Evolutionary conservation across 1,139 yeast genomes (phyloP).

Genomic region (Saccharomyces uvarum): DNA sequence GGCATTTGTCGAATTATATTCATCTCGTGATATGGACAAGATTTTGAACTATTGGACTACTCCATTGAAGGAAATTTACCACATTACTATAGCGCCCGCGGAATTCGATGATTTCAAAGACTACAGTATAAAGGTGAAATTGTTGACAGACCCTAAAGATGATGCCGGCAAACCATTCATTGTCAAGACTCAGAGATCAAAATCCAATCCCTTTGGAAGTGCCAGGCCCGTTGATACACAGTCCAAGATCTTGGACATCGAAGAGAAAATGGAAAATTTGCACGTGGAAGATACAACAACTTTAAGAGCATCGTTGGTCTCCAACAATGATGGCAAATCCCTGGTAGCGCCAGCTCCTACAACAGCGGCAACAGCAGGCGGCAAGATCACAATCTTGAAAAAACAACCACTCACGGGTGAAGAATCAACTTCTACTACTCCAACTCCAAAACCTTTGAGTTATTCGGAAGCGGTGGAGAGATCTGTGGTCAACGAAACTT

Average conservation of each 20-base stretch:
- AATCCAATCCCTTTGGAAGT: conserved; percentile 44
- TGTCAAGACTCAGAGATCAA: conserved; percentile 32
- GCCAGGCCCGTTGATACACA: conserved; percentile 50
- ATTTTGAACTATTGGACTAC: conserved; percentile 27
- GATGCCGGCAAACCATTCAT: conserved; percentile 23
- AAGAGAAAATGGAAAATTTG: conserved; percentile 41
- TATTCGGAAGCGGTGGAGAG: conserved; percentile 24
- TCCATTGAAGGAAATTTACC: conserved; percentile 27
- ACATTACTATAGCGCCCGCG: conserved; percentile 23
- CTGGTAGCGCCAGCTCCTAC: conserved; percentile 7
- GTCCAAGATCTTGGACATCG: conserved; percentile 41
- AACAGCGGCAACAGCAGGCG: conserved; percentile 6
- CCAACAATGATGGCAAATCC: background rate
- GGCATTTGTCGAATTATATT: conserved; percentile 53
- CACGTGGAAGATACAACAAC: conserved; percentile 50
- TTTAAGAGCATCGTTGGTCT: conserved; percentile 35
- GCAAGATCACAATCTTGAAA: conserved; percentile 14
- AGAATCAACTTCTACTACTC: conserved; percentile 8
- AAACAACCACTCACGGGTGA: conserved; percentile 12
- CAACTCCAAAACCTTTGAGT: conserved; percentile 18
- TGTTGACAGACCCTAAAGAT: conserved; percentile 22
- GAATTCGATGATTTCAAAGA: conserved; percentile 29
- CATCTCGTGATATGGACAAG: conserved; percentile 41
- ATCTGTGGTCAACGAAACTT: conserved; percentile 19
- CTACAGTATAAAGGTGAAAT: conserved; percentile 23